Conservation (phyloP, 768 basidiomycete species). For the Tricholoma flavovirens region DNA sequence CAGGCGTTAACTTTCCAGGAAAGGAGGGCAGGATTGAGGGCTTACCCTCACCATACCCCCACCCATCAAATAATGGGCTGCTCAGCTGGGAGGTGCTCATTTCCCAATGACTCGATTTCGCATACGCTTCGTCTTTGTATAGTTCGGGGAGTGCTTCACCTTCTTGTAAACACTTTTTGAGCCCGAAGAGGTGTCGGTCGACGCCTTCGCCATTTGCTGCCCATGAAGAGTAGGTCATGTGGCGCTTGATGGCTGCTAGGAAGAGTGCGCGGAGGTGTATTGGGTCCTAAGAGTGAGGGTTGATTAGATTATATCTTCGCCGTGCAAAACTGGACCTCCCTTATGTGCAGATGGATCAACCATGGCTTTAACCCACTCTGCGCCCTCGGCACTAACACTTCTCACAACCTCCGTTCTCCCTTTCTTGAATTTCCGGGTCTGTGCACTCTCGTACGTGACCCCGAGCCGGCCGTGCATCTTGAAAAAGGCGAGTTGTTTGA, state of each 20-base stretch:
- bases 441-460: conserved; percentile 88
- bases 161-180: conserved; percentile 73
- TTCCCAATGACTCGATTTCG: conserved; percentile 82
- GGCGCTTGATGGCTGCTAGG: conserved; percentile 69
- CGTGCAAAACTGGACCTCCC: not conserved
- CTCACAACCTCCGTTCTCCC: conserved; percentile 97
- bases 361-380: conserved; percentile 90
- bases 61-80: conserved; percentile 79
- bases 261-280: conserved; percentile 59
- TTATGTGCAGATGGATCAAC: conserved; percentile 29
- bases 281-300: conserved; percentile 19
- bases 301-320: not conserved
- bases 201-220: conserved; percentile 94
- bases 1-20: too few relatives aligned
- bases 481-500: conserved; percentile 94
- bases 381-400: conserved; percentile 74
- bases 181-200: conserved; percentile 90
- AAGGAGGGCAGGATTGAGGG: conserved; percentile 3
- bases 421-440: conserved; percentile 86
- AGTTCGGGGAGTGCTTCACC: conserved; percentile 71
- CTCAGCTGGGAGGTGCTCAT: conserved; percentile 87
- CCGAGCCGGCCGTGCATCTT: conserved; percentile 74
- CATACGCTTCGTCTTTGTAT: conserved; percentile 68
- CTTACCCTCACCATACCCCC: conserved; percentile 95
- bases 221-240: conserved; percentile 84